A percentile compares a stretch with the other conserved stretches of the same genome.
phyloP scores from a whole-genome alignment of 352 stramenopile species.

The Globisporangium megalacanthum region DNA sequence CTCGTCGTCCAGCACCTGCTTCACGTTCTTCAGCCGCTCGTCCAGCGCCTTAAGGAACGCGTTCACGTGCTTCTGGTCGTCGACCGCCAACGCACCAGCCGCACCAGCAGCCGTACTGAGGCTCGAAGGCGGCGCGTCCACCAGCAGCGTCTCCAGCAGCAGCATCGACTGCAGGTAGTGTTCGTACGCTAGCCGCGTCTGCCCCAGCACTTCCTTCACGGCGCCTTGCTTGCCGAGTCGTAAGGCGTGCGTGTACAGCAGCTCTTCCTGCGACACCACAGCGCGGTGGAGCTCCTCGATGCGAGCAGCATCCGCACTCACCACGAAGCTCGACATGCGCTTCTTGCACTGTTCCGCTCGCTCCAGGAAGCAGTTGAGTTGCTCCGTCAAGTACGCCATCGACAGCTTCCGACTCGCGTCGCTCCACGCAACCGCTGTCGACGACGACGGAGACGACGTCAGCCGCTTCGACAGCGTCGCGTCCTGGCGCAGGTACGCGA shows the following conservation, averaged over 20 bases:
- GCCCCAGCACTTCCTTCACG: slow-evolving; percentile 65
- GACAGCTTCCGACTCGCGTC: slow-evolving; percentile 54
- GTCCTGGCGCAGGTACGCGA: slow-evolving; percentile 60
- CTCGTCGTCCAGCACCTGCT: slow-evolving; percentile 20
- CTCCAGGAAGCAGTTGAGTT: slow-evolving; percentile 54
- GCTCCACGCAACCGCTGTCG: slow-evolving; percentile 24
- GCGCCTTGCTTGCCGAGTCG: slow-evolving; percentile 56
- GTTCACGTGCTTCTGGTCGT: slow-evolving; percentile 52
- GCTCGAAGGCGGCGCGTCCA: slow-evolving; percentile 25
- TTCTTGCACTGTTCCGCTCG: slow-evolving; percentile 63
- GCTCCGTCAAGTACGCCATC: slow-evolving; percentile 52
- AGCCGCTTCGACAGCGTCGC: slow-evolving; percentile 19
- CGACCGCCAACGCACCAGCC: slow-evolving; percentile 19
- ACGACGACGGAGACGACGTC: slow-evolving; percentile 14
- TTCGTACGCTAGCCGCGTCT: slow-evolving; percentile 45
- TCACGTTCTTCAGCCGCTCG: slow-evolving; percentile 48
- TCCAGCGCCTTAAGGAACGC: slow-evolving; percentile 44
- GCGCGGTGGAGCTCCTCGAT: slow-evolving; percentile 13
- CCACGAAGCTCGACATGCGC: slow-evolving; percentile 26
- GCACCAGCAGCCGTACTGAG: slow-evolving; percentile 1
- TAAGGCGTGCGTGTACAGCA: slow-evolving; percentile 60
- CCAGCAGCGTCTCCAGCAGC: slow-evolving; percentile 53
- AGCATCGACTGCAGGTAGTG: slow-evolving; percentile 57
- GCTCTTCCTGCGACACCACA: slow-evolving; percentile 46
- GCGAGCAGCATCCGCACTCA: slow-evolving; percentile 10